Conservation (phyloP, 2,329 filamentous ascomycete genomes). For the Ophiostoma fasciatum region DNA sequence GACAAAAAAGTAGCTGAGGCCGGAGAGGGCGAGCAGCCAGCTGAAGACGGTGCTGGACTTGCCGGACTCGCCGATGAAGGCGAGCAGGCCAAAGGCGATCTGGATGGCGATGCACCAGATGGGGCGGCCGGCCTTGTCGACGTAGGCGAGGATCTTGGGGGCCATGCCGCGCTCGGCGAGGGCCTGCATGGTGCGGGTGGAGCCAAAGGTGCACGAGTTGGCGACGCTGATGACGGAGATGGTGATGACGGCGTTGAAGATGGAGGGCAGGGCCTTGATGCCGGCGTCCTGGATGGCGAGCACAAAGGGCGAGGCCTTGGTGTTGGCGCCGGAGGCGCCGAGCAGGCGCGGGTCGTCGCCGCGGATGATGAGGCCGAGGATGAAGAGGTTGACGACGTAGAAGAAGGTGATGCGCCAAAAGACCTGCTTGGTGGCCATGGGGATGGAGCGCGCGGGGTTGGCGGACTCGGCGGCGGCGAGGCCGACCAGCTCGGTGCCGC, state of each 20-base stretch:
- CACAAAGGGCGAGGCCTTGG: slow-evolving; percentile 34
- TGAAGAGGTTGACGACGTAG: slow-evolving; percentile 35
- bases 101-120: slow-evolving; percentile 37
- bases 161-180: slow-evolving; percentile 35
- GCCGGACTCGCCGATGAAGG: slow-evolving; percentile 36
- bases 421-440: slow-evolving; percentile 35
- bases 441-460: slow-evolving; percentile 33
- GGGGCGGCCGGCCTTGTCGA: slow-evolving; percentile 46
- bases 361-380: slow-evolving; percentile 34
- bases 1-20: slow-evolving; percentile 59
- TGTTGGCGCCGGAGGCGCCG: slow-evolving; percentile 24
- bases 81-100: slow-evolving; percentile 42
- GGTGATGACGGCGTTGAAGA: slow-evolving; percentile 39
- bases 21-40: slow-evolving; percentile 57
- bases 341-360: slow-evolving; percentile 26
- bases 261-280: slow-evolving; percentile 33
- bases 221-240: slow-evolving; percentile 36
- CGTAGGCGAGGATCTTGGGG: slow-evolving; percentile 41
- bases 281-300: slow-evolving; percentile 35
- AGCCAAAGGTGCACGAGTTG: slow-evolving; percentile 36
- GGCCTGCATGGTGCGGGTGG: slow-evolving; percentile 35
- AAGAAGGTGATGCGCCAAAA: slow-evolving; percentile 40
- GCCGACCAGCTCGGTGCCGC: slow-evolving; percentile 37
- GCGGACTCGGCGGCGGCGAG: slow-evolving; percentile 35
- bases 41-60: slow-evolving; percentile 35